Percentiles rank a stretch among this genome's conserved stretches.
phyloP scores from a whole-genome alignment of 129 eudicot species.

The sunflower (Helianthus annuus) region HanXRQr2.0-SUNRISE NC_035436.2:64037283-64037782 shows the following conservation, averaged over 20 bases:
- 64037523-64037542: neutral
- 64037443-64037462: slow-evolving; percentile 40
- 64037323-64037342: slow-evolving; percentile 37
- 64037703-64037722: too few relatives aligned
- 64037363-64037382: slow-evolving; percentile 33
- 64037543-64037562: neutral
- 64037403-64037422: slow-evolving; percentile 31
- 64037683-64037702: too few relatives aligned
- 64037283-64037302: slow-evolving; percentile 30
- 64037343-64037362: slow-evolving; percentile 25
- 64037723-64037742: too few relatives aligned
- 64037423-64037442: slow-evolving; percentile 31
- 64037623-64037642: too few relatives aligned
- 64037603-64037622: too few relatives aligned
- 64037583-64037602: too few relatives aligned
- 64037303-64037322: slow-evolving; percentile 40
- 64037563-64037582: neutral
- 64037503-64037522: slow-evolving; percentile 29
- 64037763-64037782: too few relatives aligned
- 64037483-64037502: slow-evolving; percentile 19
- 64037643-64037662: too few relatives aligned
- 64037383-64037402: slow-evolving; percentile 47
- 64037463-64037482: slow-evolving; percentile 45
- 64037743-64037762: too few relatives aligned
- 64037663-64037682: too few relatives aligned